A percentile compares a stretch with the other conserved stretches of the same genome.
phyloP scores from a whole-genome alignment of 495 filamentous ascomycete species.

The Penicillium cataractarum region DNA sequence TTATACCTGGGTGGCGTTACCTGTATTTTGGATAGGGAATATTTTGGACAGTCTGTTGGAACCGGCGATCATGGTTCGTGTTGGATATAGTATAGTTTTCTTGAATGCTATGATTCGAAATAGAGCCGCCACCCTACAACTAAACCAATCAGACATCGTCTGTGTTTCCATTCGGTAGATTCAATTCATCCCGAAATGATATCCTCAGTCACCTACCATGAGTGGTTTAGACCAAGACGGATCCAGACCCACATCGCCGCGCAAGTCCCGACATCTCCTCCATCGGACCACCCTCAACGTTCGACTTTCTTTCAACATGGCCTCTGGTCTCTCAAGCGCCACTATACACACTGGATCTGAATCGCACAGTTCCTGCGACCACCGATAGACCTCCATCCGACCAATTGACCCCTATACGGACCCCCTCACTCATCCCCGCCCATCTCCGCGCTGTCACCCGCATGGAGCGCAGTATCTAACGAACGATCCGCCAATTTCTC shows the following conservation, averaged over 20 bases:
- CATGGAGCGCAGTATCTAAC: not conserved
- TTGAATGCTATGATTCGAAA: not conserved
- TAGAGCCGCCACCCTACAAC: not conserved
- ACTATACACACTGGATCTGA: not conserved
- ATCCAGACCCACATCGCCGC: constrained; percentile 20
- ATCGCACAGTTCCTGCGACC: not conserved
- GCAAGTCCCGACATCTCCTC: constrained; percentile 8
- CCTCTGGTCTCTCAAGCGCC: not conserved
- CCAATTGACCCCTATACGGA: constrained; percentile 4
- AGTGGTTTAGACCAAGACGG: constrained; percentile 20
- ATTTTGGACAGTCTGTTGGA: constrained; percentile 1
- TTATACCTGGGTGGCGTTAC: constrained; percentile 33
- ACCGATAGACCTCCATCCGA: not conserved
- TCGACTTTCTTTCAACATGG: not conserved
- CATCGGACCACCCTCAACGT: constrained; percentile 9
- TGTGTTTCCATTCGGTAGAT: no score
- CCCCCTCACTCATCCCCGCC: not conserved
- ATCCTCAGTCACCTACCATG: constrained; percentile 3
- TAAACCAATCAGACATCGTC: no score
- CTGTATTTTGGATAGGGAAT: constrained; percentile 4
- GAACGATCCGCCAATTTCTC: not conserved
- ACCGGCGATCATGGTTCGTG: not conserved
- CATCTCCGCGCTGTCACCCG: not conserved
- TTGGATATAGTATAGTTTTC: not conserved
- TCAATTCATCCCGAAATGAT: not conserved